Base-by-base conservation (phyloP, 495 filamentous ascomycete genomes). In the Echria macrotheca region DNA sequence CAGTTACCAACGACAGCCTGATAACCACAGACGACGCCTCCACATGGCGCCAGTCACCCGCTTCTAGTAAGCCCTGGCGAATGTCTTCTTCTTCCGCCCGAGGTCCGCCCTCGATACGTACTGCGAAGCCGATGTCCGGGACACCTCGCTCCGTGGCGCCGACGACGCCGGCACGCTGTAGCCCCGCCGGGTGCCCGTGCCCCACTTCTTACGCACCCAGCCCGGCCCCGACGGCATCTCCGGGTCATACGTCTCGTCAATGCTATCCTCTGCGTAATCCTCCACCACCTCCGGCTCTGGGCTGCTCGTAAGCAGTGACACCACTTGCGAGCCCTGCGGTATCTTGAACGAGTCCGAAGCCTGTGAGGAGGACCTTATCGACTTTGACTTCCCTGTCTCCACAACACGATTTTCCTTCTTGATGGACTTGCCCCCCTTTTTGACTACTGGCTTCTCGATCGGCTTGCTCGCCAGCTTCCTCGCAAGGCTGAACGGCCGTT, bases 191-290 rank as follows among this genome's bases (percentile, higher is more conserved):
- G 18, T 15, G 4, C 32, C 41, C 17, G 53, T 59, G 25, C 9
- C 50, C 7, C 55, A 37, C 37, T 54, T 60, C 52, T 69, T 70
- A 42, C 56, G 59, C 28, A 65, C 66, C 71, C 63, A 73, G 11
- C 66, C 70, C 6, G 58, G 54, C 1, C 65, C 70, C 11, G 39
- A 53, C 35, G 31, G 15, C 6, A 49, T 19, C 7, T 61, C 55
- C 25, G 54, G 29, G 5, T 32, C 28, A 44, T 71, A 71, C 0
- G 62, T 70, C 21, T 57, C 61, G 40, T 72, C 70, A 23, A 68
- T 53, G n/a, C 60, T 61, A 5, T 73, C 70, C 4, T 73, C 71
- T 4, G 69, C 67, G 45, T 73, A 72, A 37, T 71, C 23, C 26
- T 74, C 71, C 6, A 44, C 53, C 12, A 61, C 49, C 22, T 49